phyloP scores from a whole-genome alignment of 2,329 filamentous ascomycete genomes.

The Penicillium sp. region DNA sequence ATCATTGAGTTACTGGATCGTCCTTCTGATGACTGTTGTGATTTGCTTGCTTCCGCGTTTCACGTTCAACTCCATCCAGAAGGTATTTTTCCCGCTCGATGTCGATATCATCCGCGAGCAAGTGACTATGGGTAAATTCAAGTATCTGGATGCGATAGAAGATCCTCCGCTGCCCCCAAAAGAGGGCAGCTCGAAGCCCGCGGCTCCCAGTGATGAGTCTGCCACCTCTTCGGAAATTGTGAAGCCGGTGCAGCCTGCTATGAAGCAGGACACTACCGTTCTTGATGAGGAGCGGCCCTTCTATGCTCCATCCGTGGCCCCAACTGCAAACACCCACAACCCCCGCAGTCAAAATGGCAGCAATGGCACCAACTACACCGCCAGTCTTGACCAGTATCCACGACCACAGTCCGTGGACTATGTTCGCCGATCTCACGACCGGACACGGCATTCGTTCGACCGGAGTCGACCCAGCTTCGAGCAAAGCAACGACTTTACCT shows the following conservation, averaged over 20 bases:
- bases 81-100: conserved; percentile 89
- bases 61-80: conserved; percentile 80
- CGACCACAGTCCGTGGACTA: conserved; percentile 62
- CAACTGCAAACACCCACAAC: conserved; percentile 75
- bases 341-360: conserved; percentile 84
- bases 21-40: conserved; percentile 73
- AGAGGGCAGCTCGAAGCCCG: conserved; percentile 30
- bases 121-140: conserved; percentile 77
- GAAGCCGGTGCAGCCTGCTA: conserved; percentile 55
- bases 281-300: conserved; percentile 90
- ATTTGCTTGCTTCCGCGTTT: conserved; percentile 87
- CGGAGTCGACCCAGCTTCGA: conserved; percentile 80
- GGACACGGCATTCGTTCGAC: conserved; percentile 84
- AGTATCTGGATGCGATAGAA: conserved; percentile 63
- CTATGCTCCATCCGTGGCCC: conserved; percentile 84
- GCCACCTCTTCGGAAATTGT: conserved; percentile 42
- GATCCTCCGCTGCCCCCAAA: conserved; percentile 48
- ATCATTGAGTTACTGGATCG: conserved; percentile 81
- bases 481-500: conserved; percentile 85
- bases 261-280: conserved; percentile 63
- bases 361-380: conserved; percentile 88
- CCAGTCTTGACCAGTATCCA: conserved; percentile 47
- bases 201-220: conserved; percentile 43
- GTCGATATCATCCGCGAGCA: conserved; percentile 96
- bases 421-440: conserved; percentile 73